Evolutionary conservation across 768 basidiomycete genomes (phyloP), one percentile per base, ranked within the genome.

Genomic region (Leccinum uliginosum): DNA sequence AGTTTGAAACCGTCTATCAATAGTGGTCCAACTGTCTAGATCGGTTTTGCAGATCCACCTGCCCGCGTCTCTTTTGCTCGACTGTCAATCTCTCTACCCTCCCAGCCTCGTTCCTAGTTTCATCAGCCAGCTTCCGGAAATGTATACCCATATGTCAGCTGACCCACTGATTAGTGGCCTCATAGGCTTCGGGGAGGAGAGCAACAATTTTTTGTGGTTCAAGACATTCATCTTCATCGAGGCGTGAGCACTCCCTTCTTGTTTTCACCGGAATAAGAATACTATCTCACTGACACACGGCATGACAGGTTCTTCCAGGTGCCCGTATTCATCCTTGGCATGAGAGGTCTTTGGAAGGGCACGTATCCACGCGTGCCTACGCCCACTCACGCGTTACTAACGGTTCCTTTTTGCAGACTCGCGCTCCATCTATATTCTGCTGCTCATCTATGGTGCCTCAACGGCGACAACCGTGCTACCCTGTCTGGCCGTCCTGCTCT

Each of bases 401-500:
- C n/a, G 10, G n/a, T 19, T 17, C 26, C 19, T 43, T 49, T 10
- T 26, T 11, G n/a, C 62, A 86, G 85, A 75, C 55, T 79, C 77
- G 2, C 75, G 70, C 7, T 69, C 71, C 14, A 79, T 86, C 46
- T 88, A 87, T 65, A 73, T 82, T 12, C 75, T 91, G 30, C 73
- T 94, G 14, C 74, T 88, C 9, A 68, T 86, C 27, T 94, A 93
- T 70, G 89, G 79, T 27, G 87, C 89, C 0, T 90, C 88, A 0
- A 87, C 90, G 3, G 77, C 82, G 0, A 93, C 90, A 0, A 92
- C 91, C 1, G 86, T 87, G 14, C 71, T 91, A 32, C 83, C 92
- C 0, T 91, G 88, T 65, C 67, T 94, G 49, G 71, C 76, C 12
- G 75, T 81, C 29, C 67, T 93, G 32, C 67, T 91, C n/a, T 71